Conservation (phyloP, 768 basidiomycete genomes). For the Boletus insuetus region DNA sequence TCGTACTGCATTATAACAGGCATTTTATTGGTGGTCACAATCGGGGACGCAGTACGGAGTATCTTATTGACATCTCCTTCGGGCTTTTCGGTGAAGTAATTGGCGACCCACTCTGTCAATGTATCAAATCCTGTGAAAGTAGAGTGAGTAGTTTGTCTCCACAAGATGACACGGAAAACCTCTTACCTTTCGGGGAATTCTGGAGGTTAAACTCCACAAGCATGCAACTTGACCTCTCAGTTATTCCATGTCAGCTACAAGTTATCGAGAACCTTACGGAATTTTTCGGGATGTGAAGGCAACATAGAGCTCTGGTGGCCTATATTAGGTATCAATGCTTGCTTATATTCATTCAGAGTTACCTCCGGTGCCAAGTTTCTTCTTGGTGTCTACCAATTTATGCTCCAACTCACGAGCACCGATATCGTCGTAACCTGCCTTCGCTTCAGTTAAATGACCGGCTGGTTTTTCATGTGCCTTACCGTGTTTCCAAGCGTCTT, state of each 20-base stretch:
- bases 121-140: constrained; percentile 38
- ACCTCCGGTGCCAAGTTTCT: constrained; percentile 86
- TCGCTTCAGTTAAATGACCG: background rate
- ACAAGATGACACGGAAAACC: constrained; percentile 34
- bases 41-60: constrained; percentile 48
- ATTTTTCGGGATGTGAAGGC: constrained; percentile 78
- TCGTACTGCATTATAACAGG: constrained; percentile 80
- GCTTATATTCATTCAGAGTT: background rate
- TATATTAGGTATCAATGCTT: background rate
- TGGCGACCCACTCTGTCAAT: constrained; percentile 69
- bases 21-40: constrained; percentile 62
- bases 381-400: constrained; percentile 51
- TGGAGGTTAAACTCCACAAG: constrained; percentile 65
- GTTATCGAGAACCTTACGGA: constrained; percentile 53
- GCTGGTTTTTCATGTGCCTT: background rate
- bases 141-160: background rate
- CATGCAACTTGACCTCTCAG: constrained; percentile 34
- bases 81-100: constrained; percentile 56
- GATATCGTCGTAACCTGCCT: constrained; percentile 65
- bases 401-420: constrained; percentile 61
- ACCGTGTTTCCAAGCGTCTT: constrained; percentile 79
- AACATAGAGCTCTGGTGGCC: constrained; percentile 61
- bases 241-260: background rate
- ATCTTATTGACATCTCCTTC: constrained; percentile 48
- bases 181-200: constrained; percentile 30